Evolutionary conservation across 164 flowering plant genomes (phyloP), one percentile per base, ranked within the genome.

Genomic region (Malania oleifera): DNA sequence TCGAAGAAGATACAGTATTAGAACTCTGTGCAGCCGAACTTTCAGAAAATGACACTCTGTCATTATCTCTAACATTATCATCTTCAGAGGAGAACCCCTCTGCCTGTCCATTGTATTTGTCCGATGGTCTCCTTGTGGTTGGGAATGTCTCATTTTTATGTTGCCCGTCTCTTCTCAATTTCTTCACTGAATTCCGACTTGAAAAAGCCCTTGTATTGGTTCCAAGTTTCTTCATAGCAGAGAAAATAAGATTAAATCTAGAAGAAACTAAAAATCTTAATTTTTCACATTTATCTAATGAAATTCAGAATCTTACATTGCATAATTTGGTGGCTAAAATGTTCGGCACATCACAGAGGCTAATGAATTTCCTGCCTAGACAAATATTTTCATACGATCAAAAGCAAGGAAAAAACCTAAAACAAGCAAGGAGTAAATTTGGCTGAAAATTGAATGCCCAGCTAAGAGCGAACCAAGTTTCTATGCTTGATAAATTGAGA

Each of bases 101-200:
- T 9, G 11, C 69, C 31, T 41, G 34, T 10, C 23, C 65, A 29
- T 52, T 61, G 28, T 26, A 15, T 31, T 72, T 65, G 53, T 73
- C 70, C 11, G 35, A 18, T 46, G 52, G 23, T 35, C 20, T 56
- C 56, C 48, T 58, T 18, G 29, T 60, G 39, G 53, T 55, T 43
- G 41, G 55, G 25, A 39, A 38, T 65, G 22, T 66, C 28, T 48
- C 53, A 43, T 37, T 55, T 60, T 69, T 66, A 27, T 52, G 28
- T 61, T 70, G 65, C 52, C 56, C 44, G 57, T 59, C 60, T 58
- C 59, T 74, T 63, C 43, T 73, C 46, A 47, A 57, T 53, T 67
- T 82, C 67, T 75, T 82, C 22, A 41, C 63, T 41, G 78, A 68
- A 1, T 77, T 80, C 37, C 60, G 67, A 22, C 74, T 62, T 3